Evolutionary conservation across 1,139 yeast genomes (phyloP), one percentile per base, ranked within the genome.

Genomic region (Yamadazyma atlantica): DNA sequence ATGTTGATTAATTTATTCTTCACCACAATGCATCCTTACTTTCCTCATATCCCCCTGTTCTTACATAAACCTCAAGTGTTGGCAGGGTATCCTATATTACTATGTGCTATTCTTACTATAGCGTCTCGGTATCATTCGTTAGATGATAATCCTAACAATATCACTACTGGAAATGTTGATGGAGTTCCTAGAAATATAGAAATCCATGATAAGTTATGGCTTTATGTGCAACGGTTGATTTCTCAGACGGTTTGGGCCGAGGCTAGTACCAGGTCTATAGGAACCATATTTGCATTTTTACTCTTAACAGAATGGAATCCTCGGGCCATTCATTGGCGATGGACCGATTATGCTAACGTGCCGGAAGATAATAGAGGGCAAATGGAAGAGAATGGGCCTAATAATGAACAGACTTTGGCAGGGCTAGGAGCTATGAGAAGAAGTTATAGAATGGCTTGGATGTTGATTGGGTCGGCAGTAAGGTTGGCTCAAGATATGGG

Each of bases 221-320:
- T 82, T 19, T 80, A 85, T 54, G 88, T 90, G 38, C 96, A 89
- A 61, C 62, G 82, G 45, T 67, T 88, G 40, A 82, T 89, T 34
- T 85, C 95, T 2, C 88, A 83, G 56, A 84, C 96, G 0, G 92
- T 88, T 4, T 89, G 96, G 96, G 96, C 95, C 0, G 96, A 87
- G 56, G 95, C 96, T 0, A 81, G 89, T 42, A 85, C 95, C 4
- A 66, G 96, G 45, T 83, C 94, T 0, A 78, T 88, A 5, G 96
- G 96, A 1, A 88, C 96, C 0, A 82, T 88, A 5, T 74, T 85
- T 50, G 90, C 96, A 1, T 87, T 89, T 54, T 63, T 89, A 34
- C 64, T 90, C n/a, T 83, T 89, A 49, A 86, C 96, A 0, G 96
- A 89, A 57, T 89, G 97, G 97, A 88, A 88, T 51, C 96, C 96